phyloP scores from a whole-genome alignment of 306 rosid genomes.

The Medicago ruthenica region DNA sequence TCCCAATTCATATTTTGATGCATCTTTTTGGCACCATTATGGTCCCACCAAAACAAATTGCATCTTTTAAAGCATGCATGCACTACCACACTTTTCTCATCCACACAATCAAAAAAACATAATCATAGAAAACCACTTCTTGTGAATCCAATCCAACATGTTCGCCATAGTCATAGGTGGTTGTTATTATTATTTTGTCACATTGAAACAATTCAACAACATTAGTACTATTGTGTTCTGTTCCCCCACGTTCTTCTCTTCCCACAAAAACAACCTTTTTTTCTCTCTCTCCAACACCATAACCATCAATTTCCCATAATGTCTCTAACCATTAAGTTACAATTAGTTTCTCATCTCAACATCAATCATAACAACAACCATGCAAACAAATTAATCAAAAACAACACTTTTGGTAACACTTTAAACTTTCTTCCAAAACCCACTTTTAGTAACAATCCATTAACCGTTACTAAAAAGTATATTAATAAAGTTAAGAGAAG shows the following conservation, averaged over 20 bases:
- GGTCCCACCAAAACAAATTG: conserved; percentile 37
- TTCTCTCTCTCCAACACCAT: conserved; percentile 32
- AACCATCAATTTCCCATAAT: conserved; percentile 41
- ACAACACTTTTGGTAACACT: not conserved
- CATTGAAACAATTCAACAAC: not conserved
- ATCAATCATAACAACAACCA: conserved; percentile 32
- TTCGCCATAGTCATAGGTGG: conserved; percentile 47
- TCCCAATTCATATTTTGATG: not conserved
- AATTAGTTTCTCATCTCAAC: conserved; percentile 46
- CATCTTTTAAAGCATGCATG: conserved; percentile 27
- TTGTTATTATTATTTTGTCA: conserved; percentile 5
- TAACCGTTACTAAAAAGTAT: conserved; percentile 28
- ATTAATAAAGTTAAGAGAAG: conserved; percentile 27
- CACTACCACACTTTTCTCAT: conserved; percentile 39
- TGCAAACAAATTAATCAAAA: conserved; percentile 32
- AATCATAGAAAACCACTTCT: conserved; percentile 24
- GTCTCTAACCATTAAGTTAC: conserved; percentile 69
- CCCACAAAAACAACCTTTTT: not conserved
- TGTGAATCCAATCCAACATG: conserved; percentile 48
- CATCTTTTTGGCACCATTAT: not conserved
- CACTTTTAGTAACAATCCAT: conserved; percentile 52
- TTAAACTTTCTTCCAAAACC: conserved; percentile 52
- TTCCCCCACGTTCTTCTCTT: conserved; percentile 46
- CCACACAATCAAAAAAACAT: conserved; percentile 43
- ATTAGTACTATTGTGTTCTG: not conserved